A percentile compares a stretch with the other conserved stretches of the same genome.
These are phyloP conservation scores for Papiliotrema flavescens DNA, from an alignment of 1,284 basidiomycete species.

Conservation along the genomic window DNA sequence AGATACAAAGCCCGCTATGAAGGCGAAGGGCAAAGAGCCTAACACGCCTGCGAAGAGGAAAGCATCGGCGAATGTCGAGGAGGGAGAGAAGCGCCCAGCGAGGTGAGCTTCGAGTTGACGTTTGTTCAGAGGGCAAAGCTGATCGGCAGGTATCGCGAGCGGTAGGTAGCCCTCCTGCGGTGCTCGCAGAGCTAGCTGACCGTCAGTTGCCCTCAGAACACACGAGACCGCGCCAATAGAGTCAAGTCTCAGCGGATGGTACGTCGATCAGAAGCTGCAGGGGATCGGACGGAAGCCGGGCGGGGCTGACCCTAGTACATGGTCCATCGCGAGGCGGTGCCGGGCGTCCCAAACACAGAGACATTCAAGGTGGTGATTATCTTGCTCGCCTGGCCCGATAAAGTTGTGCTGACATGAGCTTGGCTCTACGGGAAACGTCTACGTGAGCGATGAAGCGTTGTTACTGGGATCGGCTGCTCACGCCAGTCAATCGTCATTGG, in stretches of 20 bases:
- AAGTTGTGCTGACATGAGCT: slow-evolving; percentile 17
- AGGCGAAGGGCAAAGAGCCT: too few relatives aligned
- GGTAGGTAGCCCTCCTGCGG: too few relatives aligned
- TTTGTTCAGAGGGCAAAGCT: too few relatives aligned
- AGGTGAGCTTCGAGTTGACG: too few relatives aligned
- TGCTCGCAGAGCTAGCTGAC: not conserved
- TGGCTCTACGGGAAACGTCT: slow-evolving; percentile 38
- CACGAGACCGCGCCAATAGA: slow-evolving; percentile 13
- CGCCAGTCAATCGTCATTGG: slow-evolving; percentile 28
- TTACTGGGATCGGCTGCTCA: not conserved
- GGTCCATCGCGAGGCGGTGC: slow-evolving; percentile 18
- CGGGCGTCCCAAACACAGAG: slow-evolving; percentile 8
- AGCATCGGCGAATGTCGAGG: too few relatives aligned
- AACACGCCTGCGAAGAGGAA: too few relatives aligned
- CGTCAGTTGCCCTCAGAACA: not conserved
- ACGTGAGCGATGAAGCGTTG: slow-evolving; percentile 17
- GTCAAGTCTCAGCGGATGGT: slow-evolving; percentile 39
- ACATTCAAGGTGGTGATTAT: slow-evolving; percentile 28
- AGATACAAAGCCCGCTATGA: too few relatives aligned
- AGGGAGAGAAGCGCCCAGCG: too few relatives aligned
- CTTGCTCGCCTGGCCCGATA: too few relatives aligned
- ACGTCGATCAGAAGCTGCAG: not conserved
- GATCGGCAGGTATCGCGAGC: too few relatives aligned
- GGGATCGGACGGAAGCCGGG: not conserved
- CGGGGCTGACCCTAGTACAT: slow-evolving; percentile 17